Evolutionary conservation across 2,329 filamentous ascomycete species (phyloP).

Genomic region (Clarireedia hainanense): DNA sequence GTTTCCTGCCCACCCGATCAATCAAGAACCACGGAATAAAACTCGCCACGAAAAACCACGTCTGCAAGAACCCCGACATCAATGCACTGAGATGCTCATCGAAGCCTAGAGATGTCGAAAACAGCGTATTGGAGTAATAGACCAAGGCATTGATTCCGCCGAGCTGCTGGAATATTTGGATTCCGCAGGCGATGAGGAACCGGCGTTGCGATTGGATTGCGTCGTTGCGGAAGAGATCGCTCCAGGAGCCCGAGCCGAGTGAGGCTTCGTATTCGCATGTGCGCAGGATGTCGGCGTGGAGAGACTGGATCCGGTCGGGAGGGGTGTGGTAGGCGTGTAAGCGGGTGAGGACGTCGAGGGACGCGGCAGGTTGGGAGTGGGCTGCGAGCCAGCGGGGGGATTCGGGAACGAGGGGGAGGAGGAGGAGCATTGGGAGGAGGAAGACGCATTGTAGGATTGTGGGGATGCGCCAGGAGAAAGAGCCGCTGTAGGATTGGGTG

Average conservation of each 20-base stretch:
- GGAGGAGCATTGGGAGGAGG: conserved; percentile 36
- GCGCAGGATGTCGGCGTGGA: conserved; percentile 28
- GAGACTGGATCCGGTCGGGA: conserved; percentile 17
- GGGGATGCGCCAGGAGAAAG: conserved; percentile 51
- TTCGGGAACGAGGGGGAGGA: conserved; percentile 45
- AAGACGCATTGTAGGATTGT: conserved; percentile 37
- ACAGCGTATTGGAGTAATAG: conserved; percentile 38
- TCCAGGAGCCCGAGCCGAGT: conserved; percentile 29
- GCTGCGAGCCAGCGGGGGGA: conserved; percentile 38
- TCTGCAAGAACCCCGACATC: conserved; percentile 45
- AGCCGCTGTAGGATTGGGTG: conserved; percentile 40
- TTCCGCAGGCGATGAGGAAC: conserved; percentile 41
- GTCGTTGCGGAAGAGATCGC: conserved; percentile 19
- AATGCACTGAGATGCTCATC: conserved; percentile 38
- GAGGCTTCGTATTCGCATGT: conserved; percentile 30
- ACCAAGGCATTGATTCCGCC: conserved; percentile 36
- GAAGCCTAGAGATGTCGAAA: conserved; percentile 38
- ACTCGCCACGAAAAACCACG: conserved; percentile 36
- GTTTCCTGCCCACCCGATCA: conserved; percentile 54
- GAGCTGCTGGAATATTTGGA: conserved; percentile 45
- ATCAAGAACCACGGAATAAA: conserved; percentile 35
- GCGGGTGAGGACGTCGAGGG: conserved; percentile 37
- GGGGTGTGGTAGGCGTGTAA: conserved; percentile 36
- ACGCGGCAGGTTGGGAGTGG: conserved; percentile 34
- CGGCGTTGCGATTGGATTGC: conserved; percentile 39